Evolutionary conservation across 352 stramenopile genomes (phyloP).

Genomic region (Peronospora farinosa): DNA sequence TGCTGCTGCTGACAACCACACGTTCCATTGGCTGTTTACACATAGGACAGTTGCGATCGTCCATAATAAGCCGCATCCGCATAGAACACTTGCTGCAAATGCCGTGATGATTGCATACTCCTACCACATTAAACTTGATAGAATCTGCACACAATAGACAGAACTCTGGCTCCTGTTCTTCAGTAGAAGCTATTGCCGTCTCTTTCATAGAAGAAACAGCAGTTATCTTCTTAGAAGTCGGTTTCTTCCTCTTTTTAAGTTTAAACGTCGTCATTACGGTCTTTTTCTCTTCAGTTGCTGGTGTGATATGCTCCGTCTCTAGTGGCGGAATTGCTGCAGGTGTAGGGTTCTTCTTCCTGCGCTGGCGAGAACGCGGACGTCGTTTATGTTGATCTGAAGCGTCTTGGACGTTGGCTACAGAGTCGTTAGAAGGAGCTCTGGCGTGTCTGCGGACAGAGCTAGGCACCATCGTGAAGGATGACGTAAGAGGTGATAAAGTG

Average conservation of each 20-base stretch:
- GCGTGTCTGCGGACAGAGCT: conserved; percentile 22
- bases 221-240: conserved; percentile 7
- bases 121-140: conserved; percentile 65
- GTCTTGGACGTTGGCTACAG: conserved; percentile 1
- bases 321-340: not conserved
- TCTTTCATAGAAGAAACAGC: not conserved
- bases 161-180: conserved; percentile 29
- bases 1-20: conserved; percentile 51
- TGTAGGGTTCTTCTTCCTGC: conserved; percentile 20
- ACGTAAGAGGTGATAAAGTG: conserved; percentile 12
- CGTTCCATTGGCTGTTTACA: conserved; percentile 65
- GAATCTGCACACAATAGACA: conserved; percentile 67
- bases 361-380: conserved; percentile 13
- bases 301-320: not conserved
- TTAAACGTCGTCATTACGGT: not conserved
- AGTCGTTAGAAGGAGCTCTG: not conserved
- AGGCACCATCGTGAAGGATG: conserved; percentile 29
- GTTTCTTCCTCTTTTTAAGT: conserved; percentile 18
- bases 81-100: conserved; percentile 81
- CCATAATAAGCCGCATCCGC: conserved; percentile 75
- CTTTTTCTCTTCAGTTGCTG: conserved; percentile 9
- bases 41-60: conserved; percentile 74
- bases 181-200: not conserved
- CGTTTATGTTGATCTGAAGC: conserved; percentile 8
- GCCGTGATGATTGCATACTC: conserved; percentile 70